Base-by-base conservation (phyloP, 1,284 basidiomycete genomes). In the Kwoniella shivajii region DNA sequence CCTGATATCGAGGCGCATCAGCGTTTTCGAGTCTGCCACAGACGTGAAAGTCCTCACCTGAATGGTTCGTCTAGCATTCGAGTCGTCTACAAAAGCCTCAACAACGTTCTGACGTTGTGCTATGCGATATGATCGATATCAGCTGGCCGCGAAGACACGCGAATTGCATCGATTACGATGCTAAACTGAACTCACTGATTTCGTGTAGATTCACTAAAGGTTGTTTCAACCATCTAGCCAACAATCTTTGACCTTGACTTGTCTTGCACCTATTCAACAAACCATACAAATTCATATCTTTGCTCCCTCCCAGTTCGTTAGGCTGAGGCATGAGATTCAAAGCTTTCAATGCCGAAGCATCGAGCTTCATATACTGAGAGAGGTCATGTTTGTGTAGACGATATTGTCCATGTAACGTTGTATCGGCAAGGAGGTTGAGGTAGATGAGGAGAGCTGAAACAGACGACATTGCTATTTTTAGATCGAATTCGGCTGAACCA, bases 231-330 rank as follows among this genome's bases (percentile, higher is more conserved):
- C 95, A 99, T 56, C 88, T 88, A 0, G 86, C 89, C 2, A 99
- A 82, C 54, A 97, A 76, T 52, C 96, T 82, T n/a, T 90, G 87
- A 0, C 96, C 96, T 74, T 99, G 96, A 0, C 90, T 87, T 1
- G 96, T 99, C 78, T 95, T 96, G 82, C 96, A 98, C 65, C 89
- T 89, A 75, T 99, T 97, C 60, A 99, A 76, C 20, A 97, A 80
- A 0, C 94, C 93, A 56, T 92, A 87, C 4, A 99, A 75, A 20
- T 91, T 96, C 49, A 89, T 90, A 65, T 89, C 92, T 69, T 89
- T 89, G 51, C 84, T 74, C 5, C 76, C 76, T 4, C 79, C 76
- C 22, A 76, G 70, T 66, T 86, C 85, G 29, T 83, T 83, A 0
- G 86, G 83, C 36, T 85, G 82, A 42, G 94, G 92, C 50, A 91